A percentile compares a stretch with the other conserved stretches of the same genome.
Evolutionary conservation across 148 eudicot genomes (phyloP).

Genomic region (Chenopodium formosanum): DNA sequence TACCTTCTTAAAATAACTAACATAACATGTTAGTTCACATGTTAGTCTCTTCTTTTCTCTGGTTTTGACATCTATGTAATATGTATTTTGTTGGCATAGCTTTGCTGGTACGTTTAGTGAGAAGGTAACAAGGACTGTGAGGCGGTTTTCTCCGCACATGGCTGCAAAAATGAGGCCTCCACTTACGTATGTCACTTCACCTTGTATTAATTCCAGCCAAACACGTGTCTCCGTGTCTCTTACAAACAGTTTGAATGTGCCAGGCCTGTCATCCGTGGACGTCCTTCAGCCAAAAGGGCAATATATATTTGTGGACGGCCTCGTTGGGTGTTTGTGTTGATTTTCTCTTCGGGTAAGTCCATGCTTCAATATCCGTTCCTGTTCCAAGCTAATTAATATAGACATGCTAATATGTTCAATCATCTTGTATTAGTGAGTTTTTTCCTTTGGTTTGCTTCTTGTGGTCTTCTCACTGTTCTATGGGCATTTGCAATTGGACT

Average conservation of each 20-base stretch:
- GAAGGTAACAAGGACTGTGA: slow-evolving; percentile 82
- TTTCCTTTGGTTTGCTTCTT: slow-evolving; percentile 82
- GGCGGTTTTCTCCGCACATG: slow-evolving; percentile 90
- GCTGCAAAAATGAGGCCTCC: slow-evolving; percentile 99
- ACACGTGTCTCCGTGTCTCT: slow-evolving; percentile 16
- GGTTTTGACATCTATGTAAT: slow-evolving; percentile 1
- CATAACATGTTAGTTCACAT: neutral
- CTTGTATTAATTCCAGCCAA: neutral
- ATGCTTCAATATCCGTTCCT: slow-evolving; percentile 7
- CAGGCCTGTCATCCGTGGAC: slow-evolving; percentile 98
- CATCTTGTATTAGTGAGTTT: slow-evolving; percentile 59
- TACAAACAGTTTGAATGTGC: slow-evolving; percentile 17
- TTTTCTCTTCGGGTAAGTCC: slow-evolving; percentile 58
- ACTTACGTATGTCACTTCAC: slow-evolving; percentile 63
- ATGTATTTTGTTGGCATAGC: slow-evolving; percentile 38
- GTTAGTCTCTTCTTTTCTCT: neutral
- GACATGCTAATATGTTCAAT: slow-evolving; percentile 3
- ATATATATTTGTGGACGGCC: slow-evolving; percentile 89
- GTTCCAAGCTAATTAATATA: neutral
- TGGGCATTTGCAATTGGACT: slow-evolving; percentile 79
- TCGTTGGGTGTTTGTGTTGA: slow-evolving; percentile 81
- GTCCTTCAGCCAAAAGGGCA: slow-evolving; percentile 90
- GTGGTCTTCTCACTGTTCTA: slow-evolving; percentile 71
- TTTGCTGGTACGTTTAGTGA: slow-evolving; percentile 91
- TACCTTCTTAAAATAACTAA: neutral